Evolutionary conservation across 192 early-diverging fungal genomes (phyloP), one percentile per base, ranked within the genome.

Genomic region (Spizellomyces sp.): DNA sequence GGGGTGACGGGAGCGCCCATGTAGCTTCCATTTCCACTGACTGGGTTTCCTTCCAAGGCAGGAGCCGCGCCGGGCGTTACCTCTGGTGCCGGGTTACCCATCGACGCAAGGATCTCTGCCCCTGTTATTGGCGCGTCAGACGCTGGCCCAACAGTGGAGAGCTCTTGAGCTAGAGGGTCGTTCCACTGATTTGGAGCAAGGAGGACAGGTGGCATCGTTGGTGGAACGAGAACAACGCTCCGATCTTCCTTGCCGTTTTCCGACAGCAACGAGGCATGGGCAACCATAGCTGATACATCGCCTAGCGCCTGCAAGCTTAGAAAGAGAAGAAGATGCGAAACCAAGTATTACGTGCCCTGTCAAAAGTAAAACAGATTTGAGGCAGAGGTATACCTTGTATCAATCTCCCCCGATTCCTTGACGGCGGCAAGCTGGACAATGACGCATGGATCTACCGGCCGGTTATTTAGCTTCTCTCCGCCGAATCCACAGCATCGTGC

Each of bases 401-500:
- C 54, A 8, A 72, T 58, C n/a, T 14, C 41, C 15, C 70, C 70
- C 17, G 54, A 17, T 41, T 17, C 45, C n/a, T 41, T 63, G 5
- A 72, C 10, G 42, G 46, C 19, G 10, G 44, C 70, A 3, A 91
- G 77, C 73, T 88, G 86, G 10, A 89, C 62, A 66, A 91, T 86
- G 7, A 88, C 87, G 21, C 87, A 86, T 9, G 90, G 90, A 54
- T 87, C 87, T 17, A 88, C 81, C 58, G 84, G 83, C 9, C 87
- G 79, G 41, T 84, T 78, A 77, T 89, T 87, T 79, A 87, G 79
- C 69, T 87, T 89, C 62, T 91, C 88, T 6, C 85, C 86, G 44
- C 90, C 89, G 70, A 91, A 93, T 10, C 90, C 92, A 64, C 90
- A 91, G 90, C 90, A 90, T 8, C 92, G 83, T 41, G 92, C 92